Evolutionary conservation across 257 asterid genomes (phyloP).

Genomic region (Scutellaria baicalensis): DNA sequence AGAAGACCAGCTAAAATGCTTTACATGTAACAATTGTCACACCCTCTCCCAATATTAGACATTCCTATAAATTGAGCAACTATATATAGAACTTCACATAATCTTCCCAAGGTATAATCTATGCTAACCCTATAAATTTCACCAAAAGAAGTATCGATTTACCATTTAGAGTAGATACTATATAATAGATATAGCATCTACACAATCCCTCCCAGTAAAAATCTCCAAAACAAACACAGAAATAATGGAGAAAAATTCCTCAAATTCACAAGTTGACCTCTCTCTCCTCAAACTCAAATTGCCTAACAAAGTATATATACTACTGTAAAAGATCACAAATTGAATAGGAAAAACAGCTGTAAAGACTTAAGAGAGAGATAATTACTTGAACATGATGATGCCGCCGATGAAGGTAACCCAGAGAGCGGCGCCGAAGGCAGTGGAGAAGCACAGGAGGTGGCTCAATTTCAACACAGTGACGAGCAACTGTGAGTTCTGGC

Average conservation of each 20-base stretch:
- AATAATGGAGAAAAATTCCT: neutral
- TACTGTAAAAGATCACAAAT: neutral
- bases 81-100: neutral
- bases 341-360: neutral
- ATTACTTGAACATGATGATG: conserved; percentile 96
- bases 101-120: neutral
- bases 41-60: neutral
- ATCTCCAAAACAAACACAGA: neutral
- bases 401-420: conserved; percentile 99
- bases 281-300: neutral
- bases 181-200: neutral
- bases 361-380: neutral
- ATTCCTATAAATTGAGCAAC: neutral
- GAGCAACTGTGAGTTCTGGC: conserved; percentile 40
- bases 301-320: neutral
- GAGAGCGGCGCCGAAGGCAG: conserved; percentile 93
- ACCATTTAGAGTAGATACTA: neutral
- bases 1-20: neutral
- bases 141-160: neutral
- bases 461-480: conserved; percentile 57
- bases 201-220: neutral
- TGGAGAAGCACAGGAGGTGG: conserved; percentile 85
- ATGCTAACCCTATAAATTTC: neutral
- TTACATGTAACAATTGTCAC: neutral
- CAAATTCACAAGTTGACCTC: neutral